Conservation (phyloP, 2,329 filamentous ascomycete genomes). For the Hypoxylon sp. region DNA sequence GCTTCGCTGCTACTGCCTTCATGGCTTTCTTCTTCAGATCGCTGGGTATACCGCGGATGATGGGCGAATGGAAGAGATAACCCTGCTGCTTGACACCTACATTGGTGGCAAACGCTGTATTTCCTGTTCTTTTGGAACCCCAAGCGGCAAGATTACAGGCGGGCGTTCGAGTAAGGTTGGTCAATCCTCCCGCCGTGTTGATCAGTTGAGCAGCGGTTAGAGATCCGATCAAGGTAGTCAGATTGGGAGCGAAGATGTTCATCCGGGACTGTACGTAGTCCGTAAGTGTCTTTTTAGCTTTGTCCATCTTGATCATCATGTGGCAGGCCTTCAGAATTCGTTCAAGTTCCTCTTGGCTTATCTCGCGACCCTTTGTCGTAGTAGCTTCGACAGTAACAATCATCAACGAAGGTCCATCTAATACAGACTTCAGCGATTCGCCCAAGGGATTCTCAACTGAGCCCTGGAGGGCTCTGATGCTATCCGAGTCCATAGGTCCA, state of each 20-base stretch:
- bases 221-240: conserved; percentile 89
- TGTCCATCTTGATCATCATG: conserved; percentile 87
- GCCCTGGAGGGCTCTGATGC: conserved; percentile 80
- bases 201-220: conserved; percentile 95
- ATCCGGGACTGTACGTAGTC: conserved; percentile 97
- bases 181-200: conserved; percentile 89
- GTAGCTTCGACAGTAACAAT: conserved; percentile 95
- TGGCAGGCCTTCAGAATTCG: conserved; percentile 81
- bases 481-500: conserved; percentile 81
- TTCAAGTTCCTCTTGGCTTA: conserved; percentile 78
- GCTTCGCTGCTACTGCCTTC: conserved; percentile 92
- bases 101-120: conserved; percentile 86
- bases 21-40: conserved; percentile 94
- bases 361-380: conserved; percentile 81
- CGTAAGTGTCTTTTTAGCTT: conserved; percentile 84
- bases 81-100: conserved; percentile 90
- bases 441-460: conserved; percentile 82
- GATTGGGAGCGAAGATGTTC: conserved; percentile 93
- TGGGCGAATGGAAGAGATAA: conserved; percentile 89
- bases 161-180: conserved; percentile 88
- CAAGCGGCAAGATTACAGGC: conserved; percentile 92
- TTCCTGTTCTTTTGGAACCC: conserved; percentile 83
- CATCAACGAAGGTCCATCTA: conserved; percentile 93
- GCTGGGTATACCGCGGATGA: conserved; percentile 83
- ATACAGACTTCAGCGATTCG: conserved; percentile 76